These are phyloP conservation scores for Cardamine chenopodiifolia DNA, from an alignment of 345 rosid genomes.

Conservation along the genomic window DNA sequence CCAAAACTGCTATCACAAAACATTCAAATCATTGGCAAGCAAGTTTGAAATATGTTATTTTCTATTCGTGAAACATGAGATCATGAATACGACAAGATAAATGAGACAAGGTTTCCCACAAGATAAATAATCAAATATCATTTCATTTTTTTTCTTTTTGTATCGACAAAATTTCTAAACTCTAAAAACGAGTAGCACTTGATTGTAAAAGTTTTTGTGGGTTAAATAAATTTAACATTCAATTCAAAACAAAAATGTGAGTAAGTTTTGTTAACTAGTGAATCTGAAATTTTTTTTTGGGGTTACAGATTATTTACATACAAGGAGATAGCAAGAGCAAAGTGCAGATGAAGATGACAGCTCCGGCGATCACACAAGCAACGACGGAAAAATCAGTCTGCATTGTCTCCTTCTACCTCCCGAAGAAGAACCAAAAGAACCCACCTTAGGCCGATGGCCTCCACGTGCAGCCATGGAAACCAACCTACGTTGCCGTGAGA, in stretches of 20 bases:
- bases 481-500: conserved; percentile 31
- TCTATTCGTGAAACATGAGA: no score
- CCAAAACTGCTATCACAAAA: no score
- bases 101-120: no score
- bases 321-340: conserved; percentile 34
- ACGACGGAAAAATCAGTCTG: conserved; percentile 20
- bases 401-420: conserved; percentile 26
- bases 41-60: no score
- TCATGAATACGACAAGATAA: no score
- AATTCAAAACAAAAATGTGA: neutral
- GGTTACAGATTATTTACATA: conserved; percentile 30
- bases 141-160: no score
- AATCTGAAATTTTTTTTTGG: neutral
- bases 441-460: conserved; percentile 24
- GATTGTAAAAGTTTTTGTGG: no score
- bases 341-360: conserved; percentile 35
- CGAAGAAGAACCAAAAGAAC: conserved; percentile 21
- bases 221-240: no score
- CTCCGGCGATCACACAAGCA: conserved; percentile 34
- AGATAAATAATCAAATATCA: no score
- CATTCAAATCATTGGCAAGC: no score
- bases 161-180: no score
- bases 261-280: neutral
- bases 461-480: conserved; percentile 15
- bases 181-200: no score